Percentiles rank a stretch among this genome's conserved stretches.
These are phyloP conservation scores for Candida fluviatilis DNA, from an alignment of 805 yeast genomes.

Conservation along the genomic window DNA sequence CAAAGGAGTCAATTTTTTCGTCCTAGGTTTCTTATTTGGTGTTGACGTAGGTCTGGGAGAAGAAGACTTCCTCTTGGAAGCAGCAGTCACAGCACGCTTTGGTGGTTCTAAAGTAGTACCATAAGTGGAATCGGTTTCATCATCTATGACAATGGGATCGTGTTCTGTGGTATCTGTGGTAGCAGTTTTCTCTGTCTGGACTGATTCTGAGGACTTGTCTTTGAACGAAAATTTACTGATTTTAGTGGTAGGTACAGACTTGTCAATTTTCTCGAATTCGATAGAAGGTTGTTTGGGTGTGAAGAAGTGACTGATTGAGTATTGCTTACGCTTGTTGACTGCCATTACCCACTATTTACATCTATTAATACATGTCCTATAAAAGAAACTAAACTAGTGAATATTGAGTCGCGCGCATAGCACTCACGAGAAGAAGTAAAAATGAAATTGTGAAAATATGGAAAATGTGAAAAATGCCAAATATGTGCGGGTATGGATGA, in stretches of 20 bases:
- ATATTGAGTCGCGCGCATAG: neutral
- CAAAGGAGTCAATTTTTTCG: slow-evolving; percentile 52
- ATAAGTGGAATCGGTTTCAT: too few species aligned
- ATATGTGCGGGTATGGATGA: neutral
- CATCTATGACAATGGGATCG: too few species aligned
- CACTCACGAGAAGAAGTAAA: neutral
- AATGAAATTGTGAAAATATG: neutral
- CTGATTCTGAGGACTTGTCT: neutral
- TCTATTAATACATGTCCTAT: neutral
- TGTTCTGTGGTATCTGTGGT: neutral
- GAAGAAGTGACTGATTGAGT: slow-evolving; percentile 6
- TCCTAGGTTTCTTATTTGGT: slow-evolving; percentile 30
- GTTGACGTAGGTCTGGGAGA: too few species aligned
- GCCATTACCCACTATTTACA: neutral
- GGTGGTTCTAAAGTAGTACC: neutral
- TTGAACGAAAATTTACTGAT: neutral
- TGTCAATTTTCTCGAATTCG: neutral
- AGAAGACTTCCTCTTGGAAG: slow-evolving; percentile 3
- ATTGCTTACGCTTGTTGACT: slow-evolving; percentile 3
- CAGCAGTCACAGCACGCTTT: neutral
- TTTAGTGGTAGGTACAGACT: neutral
- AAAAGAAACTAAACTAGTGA: neutral
- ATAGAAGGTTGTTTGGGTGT: neutral
- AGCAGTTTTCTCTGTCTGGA: neutral
- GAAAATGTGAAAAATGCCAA: too few species aligned